Base-by-base conservation (phyloP, 2,329 filamentous ascomycete genomes). In the Thelonectria blattea region DNA sequence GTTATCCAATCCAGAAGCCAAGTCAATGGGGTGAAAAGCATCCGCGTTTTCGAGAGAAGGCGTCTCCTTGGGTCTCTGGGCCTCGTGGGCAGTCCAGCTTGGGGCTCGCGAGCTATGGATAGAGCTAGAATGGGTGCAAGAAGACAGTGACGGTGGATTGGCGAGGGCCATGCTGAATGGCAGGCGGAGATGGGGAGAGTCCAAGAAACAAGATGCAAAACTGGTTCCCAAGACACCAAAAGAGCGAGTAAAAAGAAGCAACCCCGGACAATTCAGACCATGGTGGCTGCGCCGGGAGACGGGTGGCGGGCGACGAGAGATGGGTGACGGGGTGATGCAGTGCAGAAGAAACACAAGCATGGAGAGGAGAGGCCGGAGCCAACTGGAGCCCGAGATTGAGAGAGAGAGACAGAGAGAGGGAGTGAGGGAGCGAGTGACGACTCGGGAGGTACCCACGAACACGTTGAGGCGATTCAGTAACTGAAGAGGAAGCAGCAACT, bases 211-310 rank as follows among this genome's bases (percentile, higher is more conserved):
- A 66, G 61, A 72, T 68, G 66, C 65, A 70, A 68, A 68, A 67
- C 63, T 60, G 72, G 73, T 74, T 76, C 77, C 79, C 81, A 81
- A 77, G 78, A 73, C 75, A 74, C 75, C 76, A 79, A 76, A 76
- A 69, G 74, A 66, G 67, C 69, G 73, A 69, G 72, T 69, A 66
- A 67, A 62, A 73, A 60, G 61, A 60, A 61, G 73, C 63, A 62
- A 58, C 54, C 56, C 51, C 54, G 61, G 57, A 51, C 37, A 56
- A 66, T 69, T 76, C 77, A 77, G 77, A 75, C 72, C 78, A 80
- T 80, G 70, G 58, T 53, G 58, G 56, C 47, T 49, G 52, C 56
- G 62, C 74, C 78, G 71, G 65, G 73, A 70, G 71, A n/a, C n/a
- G 20, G 12, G 15, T 30, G 27, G 27, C 27, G 27, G 27, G 27